These are phyloP conservation scores for Penicillium crystallinum DNA, from an alignment of 495 filamentous ascomycete genomes.

Conservation along the genomic window DNA sequence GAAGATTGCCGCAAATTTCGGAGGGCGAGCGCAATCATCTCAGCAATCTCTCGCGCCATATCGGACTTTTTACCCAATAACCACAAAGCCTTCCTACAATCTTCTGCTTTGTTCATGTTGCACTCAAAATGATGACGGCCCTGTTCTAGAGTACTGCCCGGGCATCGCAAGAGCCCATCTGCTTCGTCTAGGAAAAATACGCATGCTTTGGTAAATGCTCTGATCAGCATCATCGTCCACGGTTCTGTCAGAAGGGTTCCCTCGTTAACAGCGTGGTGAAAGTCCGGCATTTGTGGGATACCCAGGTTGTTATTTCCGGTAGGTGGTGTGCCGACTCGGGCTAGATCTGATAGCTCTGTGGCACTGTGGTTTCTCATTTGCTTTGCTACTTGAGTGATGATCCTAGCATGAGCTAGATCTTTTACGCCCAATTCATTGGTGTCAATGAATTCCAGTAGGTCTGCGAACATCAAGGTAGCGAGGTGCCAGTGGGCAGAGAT, in stretches of 20 bases:
- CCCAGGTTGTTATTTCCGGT: not conserved
- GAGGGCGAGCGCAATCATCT: not conserved
- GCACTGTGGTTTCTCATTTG: conserved; percentile 4
- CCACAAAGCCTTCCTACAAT: conserved; percentile 33
- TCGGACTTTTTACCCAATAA: conserved; percentile 37
- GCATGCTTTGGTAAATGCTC: conserved; percentile 33
- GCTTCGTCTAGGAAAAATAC: conserved; percentile 16
- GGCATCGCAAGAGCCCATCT: conserved; percentile 1
- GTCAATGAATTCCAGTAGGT: conserved; percentile 33
- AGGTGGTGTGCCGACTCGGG: not conserved
- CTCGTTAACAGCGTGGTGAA: conserved; percentile 12
- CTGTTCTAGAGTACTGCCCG: not conserved
- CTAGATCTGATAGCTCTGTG: conserved; percentile 4
- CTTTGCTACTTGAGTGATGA: not conserved
- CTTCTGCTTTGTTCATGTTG: conserved; percentile 11
- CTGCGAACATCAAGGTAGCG: conserved; percentile 32
- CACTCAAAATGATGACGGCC: not conserved
- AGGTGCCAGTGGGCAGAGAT: conserved; percentile 40
- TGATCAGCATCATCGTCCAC: conserved; percentile 38
- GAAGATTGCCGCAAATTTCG: not conserved
- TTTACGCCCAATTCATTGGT: conserved; percentile 13
- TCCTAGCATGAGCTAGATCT: not conserved
- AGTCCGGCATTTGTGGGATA: conserved; percentile 3
- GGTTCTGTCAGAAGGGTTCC: conserved; percentile 36
- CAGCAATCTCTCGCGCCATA: conserved; percentile 22